Percentiles rank a stretch among this genome's conserved stretches.
phyloP scores from a whole-genome alignment of 2,329 filamentous ascomycete species.

The Chalaropsis thielavioides region DNA sequence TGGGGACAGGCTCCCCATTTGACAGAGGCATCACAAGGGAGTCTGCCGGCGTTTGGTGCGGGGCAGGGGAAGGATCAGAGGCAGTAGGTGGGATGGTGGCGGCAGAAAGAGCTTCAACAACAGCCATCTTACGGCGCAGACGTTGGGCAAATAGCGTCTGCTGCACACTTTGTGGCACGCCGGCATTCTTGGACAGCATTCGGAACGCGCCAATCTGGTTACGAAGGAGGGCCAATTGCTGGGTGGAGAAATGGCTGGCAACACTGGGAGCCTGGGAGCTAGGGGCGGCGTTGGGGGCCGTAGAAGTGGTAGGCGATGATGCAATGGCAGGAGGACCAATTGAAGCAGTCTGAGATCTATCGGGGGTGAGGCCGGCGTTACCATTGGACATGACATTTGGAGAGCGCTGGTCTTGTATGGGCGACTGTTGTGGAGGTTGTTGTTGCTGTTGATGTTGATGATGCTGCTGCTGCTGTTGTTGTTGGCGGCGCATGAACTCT shows the following conservation, averaged over 20 bases:
- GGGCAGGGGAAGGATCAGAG: conserved; percentile 14
- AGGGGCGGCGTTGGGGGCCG: conserved; percentile 19
- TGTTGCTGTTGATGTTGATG: conserved; percentile 38
- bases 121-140: conserved; percentile 40
- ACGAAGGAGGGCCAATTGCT: conserved; percentile 64
- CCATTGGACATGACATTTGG: conserved; percentile 18
- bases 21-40: conserved; percentile 13
- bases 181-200: conserved; percentile 71
- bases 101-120: conserved; percentile 30
- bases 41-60: conserved; percentile 21
- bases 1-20: conserved; percentile 21
- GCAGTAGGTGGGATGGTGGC: conserved; percentile 21
- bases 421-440: conserved; percentile 19
- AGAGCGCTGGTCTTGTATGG: conserved; percentile 21
- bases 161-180: conserved; percentile 64
- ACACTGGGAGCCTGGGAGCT: conserved; percentile 19
- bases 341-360: conserved; percentile 13
- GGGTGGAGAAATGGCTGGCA: conserved; percentile 54
- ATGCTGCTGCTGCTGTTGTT: conserved; percentile 31
- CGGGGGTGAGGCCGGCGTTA: conserved; percentile 18
- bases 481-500: conserved; percentile 29
- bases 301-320: conserved; percentile 16
- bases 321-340: conserved; percentile 5
- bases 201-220: conserved; percentile 89
- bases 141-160: conserved; percentile 68